A percentile compares a stretch with the other conserved stretches of the same genome.
Evolutionary conservation across 2,329 filamentous ascomycete species (phyloP).

Genomic region (Aspergillus flavus): DNA sequence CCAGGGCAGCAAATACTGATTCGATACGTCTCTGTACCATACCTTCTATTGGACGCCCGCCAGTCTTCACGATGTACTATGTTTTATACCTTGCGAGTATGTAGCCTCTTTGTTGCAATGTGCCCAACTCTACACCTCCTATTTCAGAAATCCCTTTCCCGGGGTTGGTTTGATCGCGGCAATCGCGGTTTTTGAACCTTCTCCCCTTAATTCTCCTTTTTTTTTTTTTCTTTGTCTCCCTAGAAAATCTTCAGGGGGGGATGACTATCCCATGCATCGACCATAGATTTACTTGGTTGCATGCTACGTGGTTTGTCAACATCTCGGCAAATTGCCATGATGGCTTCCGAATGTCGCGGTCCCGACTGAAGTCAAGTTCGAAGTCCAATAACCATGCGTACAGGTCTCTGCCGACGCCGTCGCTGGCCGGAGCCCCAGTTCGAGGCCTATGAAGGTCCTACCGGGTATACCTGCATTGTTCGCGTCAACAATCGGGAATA

Average conservation of each 20-base stretch:
- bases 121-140: constrained; percentile 7
- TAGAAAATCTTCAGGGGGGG: neutral
- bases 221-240: neutral
- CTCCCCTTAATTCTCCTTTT: neutral
- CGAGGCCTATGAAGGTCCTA: constrained; percentile 73
- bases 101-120: constrained; percentile 44
- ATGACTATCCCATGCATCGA: neutral
- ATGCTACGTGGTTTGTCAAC: constrained; percentile 11
- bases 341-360: constrained; percentile 5
- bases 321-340: constrained; percentile 7
- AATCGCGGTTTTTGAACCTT: neutral
- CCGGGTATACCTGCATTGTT: constrained; percentile 85
- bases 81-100: constrained; percentile 73
- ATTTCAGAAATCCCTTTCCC: constrained; percentile 7
- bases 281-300: constrained; percentile 11
- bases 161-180: neutral
- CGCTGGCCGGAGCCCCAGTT: constrained; percentile 92
- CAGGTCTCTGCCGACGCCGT: constrained; percentile 91
- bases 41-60: constrained; percentile 22
- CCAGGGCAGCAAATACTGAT: constrained; percentile 28
- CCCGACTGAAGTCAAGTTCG: neutral
- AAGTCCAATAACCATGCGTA: constrained; percentile 40
- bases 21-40: constrained; percentile 24
- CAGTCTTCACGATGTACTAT: constrained; percentile 46
- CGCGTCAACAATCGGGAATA: constrained; percentile 97